Conservation (phyloP, 768 basidiomycete species). For the Trametes elegans region DNA sequence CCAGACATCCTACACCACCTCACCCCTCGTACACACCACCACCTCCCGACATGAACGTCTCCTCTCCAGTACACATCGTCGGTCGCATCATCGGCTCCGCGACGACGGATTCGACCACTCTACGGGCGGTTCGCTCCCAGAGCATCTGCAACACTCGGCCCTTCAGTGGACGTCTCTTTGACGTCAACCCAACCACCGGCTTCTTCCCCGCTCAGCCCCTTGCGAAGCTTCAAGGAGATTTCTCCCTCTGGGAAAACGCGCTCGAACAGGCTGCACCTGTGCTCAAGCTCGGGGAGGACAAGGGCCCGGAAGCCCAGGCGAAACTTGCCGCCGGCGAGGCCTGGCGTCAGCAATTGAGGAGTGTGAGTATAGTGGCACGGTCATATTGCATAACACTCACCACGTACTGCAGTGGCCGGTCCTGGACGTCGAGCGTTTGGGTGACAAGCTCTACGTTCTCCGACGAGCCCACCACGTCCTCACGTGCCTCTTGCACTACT, state of each 20-base stretch:
- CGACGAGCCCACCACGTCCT: conserved; percentile 89
- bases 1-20: background rate
- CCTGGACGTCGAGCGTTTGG: conserved; percentile 54
- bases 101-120: conserved; percentile 2
- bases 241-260: conserved; percentile 69
- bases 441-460: conserved; percentile 54
- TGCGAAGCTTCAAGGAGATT: conserved; percentile 51
- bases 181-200: conserved; percentile 63
- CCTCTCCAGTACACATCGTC: conserved; percentile 25
- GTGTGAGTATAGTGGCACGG: conserved; percentile 45
- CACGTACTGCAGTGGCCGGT: conserved; percentile 60
- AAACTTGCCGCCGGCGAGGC: conserved; percentile 55
- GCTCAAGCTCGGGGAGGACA: conserved; percentile 58
- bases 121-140: background rate
- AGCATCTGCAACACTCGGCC: background rate
- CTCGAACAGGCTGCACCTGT: conserved; percentile 51
- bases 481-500: conserved; percentile 87
- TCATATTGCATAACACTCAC: background rate
- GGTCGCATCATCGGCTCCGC: conserved; percentile 14
- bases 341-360: conserved; percentile 66
- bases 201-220: conserved; percentile 78
- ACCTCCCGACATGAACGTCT: conserved; percentile 16
- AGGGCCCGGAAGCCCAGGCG: conserved; percentile 42
- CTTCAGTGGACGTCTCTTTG: conserved; percentile 38
- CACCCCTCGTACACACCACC: background rate